Evolutionary conservation across 441 rosid species (phyloP), one percentile per base, ranked within the genome.

Genomic region (Pelargonium myrrhifolium): DNA sequence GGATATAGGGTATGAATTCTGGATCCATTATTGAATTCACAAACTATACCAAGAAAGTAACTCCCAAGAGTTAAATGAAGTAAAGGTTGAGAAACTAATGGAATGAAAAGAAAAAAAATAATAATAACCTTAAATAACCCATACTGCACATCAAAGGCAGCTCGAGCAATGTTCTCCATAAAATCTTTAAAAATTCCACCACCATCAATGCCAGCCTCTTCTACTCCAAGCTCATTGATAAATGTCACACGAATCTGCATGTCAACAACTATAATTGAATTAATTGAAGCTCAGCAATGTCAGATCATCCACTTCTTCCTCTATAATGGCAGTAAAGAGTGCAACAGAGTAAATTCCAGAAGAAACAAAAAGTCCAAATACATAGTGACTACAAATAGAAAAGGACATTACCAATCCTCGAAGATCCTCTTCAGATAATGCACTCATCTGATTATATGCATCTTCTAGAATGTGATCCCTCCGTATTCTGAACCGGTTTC

Each of bases 141-240:
- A 77, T 92, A 92, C 76, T 95, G 99, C 79, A 90, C 93, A 77
- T 92, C 96, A 70, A 95, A 95, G 62, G 98, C 99, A 53, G 99
- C 97, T 67, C 91, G 90, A 61, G 95, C 87, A 66, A 95, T 95
- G 73, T 95, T 95, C 77, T 95, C 98, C 99, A 95, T 92, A 77
- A 95, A 95, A 86, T 95, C 99, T 85, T 95, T 95, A 82, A 95
- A 95, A 78, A 95, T 95, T 63, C 98, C 99, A 73, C 98, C 99
- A 67, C 99, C 99, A 80, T 95, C 99, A 70, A 95, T 92, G 64
- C 99, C 99, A 82, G 99, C 99, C 81, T 95, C 99, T 85, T 95
- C 99, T 68, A 89, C 99, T 78, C 99, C 99, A 73, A 90, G 87
- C 80, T 95, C 99, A 76, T 95, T 95, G 68, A 95, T 90, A 70